Evolutionary conservation across 164 flowering plant genomes (phyloP), one percentile per base, ranked within the genome.

Genomic region (Santalum album): DNA sequence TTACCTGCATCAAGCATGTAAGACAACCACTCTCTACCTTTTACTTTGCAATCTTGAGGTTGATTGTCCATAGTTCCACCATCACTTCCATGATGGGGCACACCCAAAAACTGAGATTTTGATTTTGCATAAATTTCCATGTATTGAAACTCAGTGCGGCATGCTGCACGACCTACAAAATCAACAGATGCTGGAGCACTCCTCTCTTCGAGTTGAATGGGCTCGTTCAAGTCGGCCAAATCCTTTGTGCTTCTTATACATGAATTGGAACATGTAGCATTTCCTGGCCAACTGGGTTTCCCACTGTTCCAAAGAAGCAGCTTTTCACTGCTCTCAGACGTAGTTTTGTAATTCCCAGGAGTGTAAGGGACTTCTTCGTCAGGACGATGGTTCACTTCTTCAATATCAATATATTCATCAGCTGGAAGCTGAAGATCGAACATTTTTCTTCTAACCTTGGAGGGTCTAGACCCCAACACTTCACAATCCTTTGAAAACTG

Each of bases 381-480:
- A n/a, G n/a, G n/a, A n/a, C n/a, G n/a, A n/a, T n/a, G 67, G 54
- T 75, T 78, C 23, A 51, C 75, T 56, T 78, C 91, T 56, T 87
- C 88, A 21, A 72, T 69, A 54, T 85, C 94, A 39, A 87, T 74
- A 61, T 82, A 85, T 55, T 71, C 84, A 69, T 82, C 90, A 23
- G 97, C 90, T 20, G 96, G 95, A 61, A 87, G 90, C 60, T 78
- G 81, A 62, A 90, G 95, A 72, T 86, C 96, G 67, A 87, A 74
- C 72, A 71, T n/a, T n/a, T n/a, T 81, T 65, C 78, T 83, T 49
- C 80, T 69, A 34, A 70, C 64, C 48, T 85, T 83, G 58, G 71
- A 51, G 32, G 81, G 82, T 56, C 83, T 82, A 16, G 74, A 69
- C 29, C 73, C 91, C 58, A 77, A 56, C n/a, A 74, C 55, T 57